Evolutionary conservation across 2,329 filamentous ascomycete genomes (phyloP).

Genomic region (Fusarium annulatum): DNA sequence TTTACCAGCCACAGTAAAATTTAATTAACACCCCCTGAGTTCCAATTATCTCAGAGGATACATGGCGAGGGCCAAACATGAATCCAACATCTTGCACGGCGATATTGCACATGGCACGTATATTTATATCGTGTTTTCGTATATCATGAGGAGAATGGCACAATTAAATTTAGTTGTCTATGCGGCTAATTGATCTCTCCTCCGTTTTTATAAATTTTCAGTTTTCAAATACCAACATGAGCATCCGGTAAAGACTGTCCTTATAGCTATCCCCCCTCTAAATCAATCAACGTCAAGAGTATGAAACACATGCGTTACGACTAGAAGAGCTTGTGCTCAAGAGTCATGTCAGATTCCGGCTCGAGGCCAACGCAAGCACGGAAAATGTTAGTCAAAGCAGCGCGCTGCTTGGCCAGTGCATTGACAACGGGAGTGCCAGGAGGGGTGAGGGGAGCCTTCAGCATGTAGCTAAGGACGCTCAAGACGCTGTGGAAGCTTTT

Average conservation of each 20-base stretch:
- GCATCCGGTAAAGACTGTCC: slow-evolving; percentile 33
- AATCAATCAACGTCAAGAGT: neutral
- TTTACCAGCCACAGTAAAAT: slow-evolving; percentile 1
- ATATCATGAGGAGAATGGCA: slow-evolving; percentile 31
- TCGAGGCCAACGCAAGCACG: slow-evolving; percentile 95
- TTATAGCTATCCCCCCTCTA: slow-evolving; percentile 3
- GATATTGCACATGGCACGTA: neutral
- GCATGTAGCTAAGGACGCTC: slow-evolving; percentile 98
- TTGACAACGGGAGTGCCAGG: slow-evolving; percentile 97
- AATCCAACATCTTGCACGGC: too few species aligned
- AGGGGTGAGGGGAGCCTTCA: slow-evolving; percentile 93
- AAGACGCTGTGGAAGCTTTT: slow-evolving; percentile 97
- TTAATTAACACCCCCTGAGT: slow-evolving; percentile 12
- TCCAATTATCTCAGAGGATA: neutral
- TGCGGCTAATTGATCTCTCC: slow-evolving; percentile 32
- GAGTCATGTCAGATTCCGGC: slow-evolving; percentile 98
- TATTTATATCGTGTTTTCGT: neutral
- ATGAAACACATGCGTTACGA: neutral
- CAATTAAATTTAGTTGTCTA: slow-evolving; percentile 40
- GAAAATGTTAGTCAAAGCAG: slow-evolving; percentile 97
- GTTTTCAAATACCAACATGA: slow-evolving; percentile 1
- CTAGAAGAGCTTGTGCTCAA: slow-evolving; percentile 97
- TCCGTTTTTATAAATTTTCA: slow-evolving; percentile 9
- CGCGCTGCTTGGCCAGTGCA: slow-evolving; percentile 93
- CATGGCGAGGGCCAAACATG: neutral